Base-by-base conservation (phyloP, 2,329 filamentous ascomycete genomes). In the Sordariomycetes sp. region DNA sequence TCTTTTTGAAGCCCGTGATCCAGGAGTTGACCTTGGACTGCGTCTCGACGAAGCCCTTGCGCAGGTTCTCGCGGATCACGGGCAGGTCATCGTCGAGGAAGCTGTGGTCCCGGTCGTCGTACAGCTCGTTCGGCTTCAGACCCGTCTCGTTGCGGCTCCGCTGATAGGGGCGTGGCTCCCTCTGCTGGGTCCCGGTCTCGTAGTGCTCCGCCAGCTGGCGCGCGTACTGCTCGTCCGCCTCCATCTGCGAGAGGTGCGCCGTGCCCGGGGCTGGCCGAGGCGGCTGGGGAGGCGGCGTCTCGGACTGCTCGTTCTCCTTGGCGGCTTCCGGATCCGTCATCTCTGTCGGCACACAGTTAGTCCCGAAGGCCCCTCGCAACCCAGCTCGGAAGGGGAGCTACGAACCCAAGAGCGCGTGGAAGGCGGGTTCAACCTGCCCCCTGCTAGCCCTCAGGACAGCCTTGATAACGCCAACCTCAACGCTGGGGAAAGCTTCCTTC, bases 21-120 rank as follows among this genome's bases (percentile, higher is more conserved):
- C 93, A 97, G 55, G 83, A 82, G 74, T 96, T 97, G 65, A 99
- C 89, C 68, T 89, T 95, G 58, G 83, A 86, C 74, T 97, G 94
- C 1, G 94, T 97, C 68, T 99, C 92, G 58, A 91, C 68, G 73
- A 99, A 99, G 3, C 94, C 94, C 74, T 97, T 95, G 69, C 87
- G 88, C 64, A 99, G 82, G 67, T 95, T 97, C 69, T 96, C 90
- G 64, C 86, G 87, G 68, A 99, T 97, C 55, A 93, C 85, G 1
- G 94, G 93, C 16, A 99, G 81, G 64, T 99, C 94, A 66, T 99
- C 94, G 65, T 99, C 94, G 65, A 97, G 83, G 72, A 99, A 99
- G 75, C 84, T 97, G 67, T 88, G 88, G 65, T 96, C 90, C 54
- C 82, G 83, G 55, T 90, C 86, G 16, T 85, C 84, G 43, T 84